A percentile compares a stretch with the other conserved stretches of the same genome.
Evolutionary conservation across 768 basidiomycete genomes (phyloP).

Genomic region (Auricularia cornea): DNA sequence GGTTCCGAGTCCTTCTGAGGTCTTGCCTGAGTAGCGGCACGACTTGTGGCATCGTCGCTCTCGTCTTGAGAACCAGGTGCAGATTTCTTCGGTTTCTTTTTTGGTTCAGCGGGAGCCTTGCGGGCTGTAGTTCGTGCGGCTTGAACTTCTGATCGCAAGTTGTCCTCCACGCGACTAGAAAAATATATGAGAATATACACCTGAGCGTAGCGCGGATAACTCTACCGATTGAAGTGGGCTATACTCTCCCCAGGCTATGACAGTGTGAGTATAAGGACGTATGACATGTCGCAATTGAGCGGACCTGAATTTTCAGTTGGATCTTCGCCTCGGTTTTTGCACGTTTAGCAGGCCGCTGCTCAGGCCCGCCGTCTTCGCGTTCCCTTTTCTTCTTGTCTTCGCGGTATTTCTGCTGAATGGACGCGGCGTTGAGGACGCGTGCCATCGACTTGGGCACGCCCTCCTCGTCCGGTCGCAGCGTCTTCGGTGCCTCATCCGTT

Average conservation of each 20-base stretch:
- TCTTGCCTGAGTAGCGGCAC: constrained; percentile 43
- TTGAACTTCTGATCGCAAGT: constrained; percentile 36
- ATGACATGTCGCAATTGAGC: background rate
- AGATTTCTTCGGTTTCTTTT: background rate
- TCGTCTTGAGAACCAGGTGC: background rate
- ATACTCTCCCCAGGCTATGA: constrained; percentile 66
- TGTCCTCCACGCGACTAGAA: constrained; percentile 61
- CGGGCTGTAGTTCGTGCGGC: constrained; percentile 3
- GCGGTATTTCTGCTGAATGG: constrained; percentile 48
- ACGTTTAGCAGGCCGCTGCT: constrained; percentile 5
- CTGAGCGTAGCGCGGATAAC: no score
- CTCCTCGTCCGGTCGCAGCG: constrained; percentile 39
- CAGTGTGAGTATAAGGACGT: constrained; percentile 19
- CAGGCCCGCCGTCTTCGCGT: background rate
- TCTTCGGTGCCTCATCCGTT: constrained; percentile 31
- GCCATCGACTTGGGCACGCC: constrained; percentile 59
- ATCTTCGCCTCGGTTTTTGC: background rate
- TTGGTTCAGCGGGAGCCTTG: background rate
- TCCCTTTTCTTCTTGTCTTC: constrained; percentile 34
- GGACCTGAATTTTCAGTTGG: constrained; percentile 2
- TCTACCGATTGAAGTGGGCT: constrained; percentile 73
- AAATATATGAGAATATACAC: constrained; percentile 8
- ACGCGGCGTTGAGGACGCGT: constrained; percentile 55
- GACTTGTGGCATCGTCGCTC: background rate
- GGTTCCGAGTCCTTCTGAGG: constrained; percentile 21